A percentile compares a stretch with the other conserved stretches of the same genome.
Conservation (phyloP, 1,139 yeast genomes). For the Taiozyma sp. region DNA sequence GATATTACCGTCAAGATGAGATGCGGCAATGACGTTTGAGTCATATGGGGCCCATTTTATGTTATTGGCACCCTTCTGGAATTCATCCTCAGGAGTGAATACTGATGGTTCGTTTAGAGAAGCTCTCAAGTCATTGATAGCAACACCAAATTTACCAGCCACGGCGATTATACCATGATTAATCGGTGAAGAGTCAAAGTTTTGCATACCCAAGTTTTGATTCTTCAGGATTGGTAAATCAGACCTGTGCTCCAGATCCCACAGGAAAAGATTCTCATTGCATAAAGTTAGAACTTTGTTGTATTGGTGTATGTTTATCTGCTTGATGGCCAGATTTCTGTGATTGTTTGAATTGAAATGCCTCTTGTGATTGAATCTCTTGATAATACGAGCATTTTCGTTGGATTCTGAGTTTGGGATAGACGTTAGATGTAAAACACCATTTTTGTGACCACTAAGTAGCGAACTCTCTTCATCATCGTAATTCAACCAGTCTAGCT, state of each 20-base stretch:
- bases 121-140: conserved; percentile 61
- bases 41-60: conserved; percentile 64
- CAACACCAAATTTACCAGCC: conserved; percentile 68
- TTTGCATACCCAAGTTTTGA: conserved; percentile 44
- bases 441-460: conserved; percentile 67
- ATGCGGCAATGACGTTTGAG: conserved; percentile 61
- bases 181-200: conserved; percentile 46
- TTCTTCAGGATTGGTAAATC: conserved; percentile 51
- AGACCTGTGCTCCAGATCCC: conserved; percentile 61
- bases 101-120: conserved; percentile 30
- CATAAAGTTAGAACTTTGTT: conserved; percentile 46
- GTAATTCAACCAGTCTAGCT: conserved; percentile 56
- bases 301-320: conserved; percentile 37
- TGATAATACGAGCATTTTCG: conserved; percentile 64
- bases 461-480: conserved; percentile 31
- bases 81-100: conserved; percentile 35
- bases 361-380: conserved; percentile 69
- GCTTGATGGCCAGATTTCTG: conserved; percentile 29
- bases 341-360: conserved; percentile 31
- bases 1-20: conserved; percentile 55
- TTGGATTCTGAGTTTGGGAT: conserved; percentile 53
- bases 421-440: conserved; percentile 62
- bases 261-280: conserved; percentile 59
- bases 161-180: conserved; percentile 54
- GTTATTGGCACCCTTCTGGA: conserved; percentile 32